Base-by-base conservation (phyloP, 345 rosid genomes). In the Barbarea vulgaris region DNA sequence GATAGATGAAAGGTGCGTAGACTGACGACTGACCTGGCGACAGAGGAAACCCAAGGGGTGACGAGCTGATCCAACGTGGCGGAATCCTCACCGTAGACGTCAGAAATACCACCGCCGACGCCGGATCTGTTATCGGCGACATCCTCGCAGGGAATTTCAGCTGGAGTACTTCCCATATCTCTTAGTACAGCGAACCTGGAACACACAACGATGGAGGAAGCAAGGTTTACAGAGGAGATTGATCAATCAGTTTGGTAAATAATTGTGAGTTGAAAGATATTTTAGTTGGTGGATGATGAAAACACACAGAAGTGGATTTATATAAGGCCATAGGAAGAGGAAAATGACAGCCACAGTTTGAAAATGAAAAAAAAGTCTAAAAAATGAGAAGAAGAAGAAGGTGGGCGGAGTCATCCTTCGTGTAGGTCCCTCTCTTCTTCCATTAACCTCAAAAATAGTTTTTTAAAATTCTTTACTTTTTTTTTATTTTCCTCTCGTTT, bases 31-130 rank as follows among this genome's bases (percentile, higher is more conserved):
- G 42, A 95, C 99, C 98, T 90, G 73, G 98, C 94, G 77, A 90
- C 88, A 18, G 94, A 88, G 79, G 83, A 69, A 60, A 96, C 82
- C 99, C 97, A 93, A 25, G 99, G 99, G 10, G 99, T 95, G 57
- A 89, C 68, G 53, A 86, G 87, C 84, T 92, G 99, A 68, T 92
- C 97, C 91, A 85, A 84, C 8, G 90, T 83, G 85, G 98, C 92
- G 64, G 61, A 27, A 83, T 92, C 96, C 80, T 89, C 96, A 79
- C 97, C 97, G 56, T 84, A 88, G 33, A 85, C 85, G 44, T 90
- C 93, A 79, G 84, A 86, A 17, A 79, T 85, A n/a, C 91, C 93
- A 25, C 88, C 89, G 12, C 78, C 86, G 7, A 59, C 82, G 55
- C 62, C 68, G 53, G 69, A 78, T 66, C 70, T 72, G 77, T 80